These are phyloP conservation scores for Thecaphora thlaspeos DNA, from an alignment of 1,284 basidiomycete genomes.

Conservation along the genomic window DNA sequence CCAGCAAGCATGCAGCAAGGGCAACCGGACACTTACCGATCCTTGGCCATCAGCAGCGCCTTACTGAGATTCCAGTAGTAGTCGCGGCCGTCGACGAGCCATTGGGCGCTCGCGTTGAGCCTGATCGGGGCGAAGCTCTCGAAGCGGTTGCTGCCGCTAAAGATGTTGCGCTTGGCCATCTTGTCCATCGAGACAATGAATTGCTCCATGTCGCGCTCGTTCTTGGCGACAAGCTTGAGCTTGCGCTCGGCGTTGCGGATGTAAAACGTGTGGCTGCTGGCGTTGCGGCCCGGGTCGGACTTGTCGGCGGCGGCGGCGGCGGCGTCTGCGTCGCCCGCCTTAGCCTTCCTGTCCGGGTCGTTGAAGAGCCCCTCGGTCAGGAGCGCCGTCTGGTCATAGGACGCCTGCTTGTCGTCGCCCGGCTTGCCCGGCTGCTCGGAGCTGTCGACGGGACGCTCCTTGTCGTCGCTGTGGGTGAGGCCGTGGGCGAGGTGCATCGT, in stretches of 20 bases:
- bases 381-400: slow-evolving; percentile 45
- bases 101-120: slow-evolving; percentile 89
- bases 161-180: slow-evolving; percentile 74
- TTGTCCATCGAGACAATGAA: slow-evolving; percentile 91
- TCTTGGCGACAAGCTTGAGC: slow-evolving; percentile 82
- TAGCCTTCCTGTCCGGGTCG: slow-evolving; percentile 21
- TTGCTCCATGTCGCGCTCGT: slow-evolving; percentile 93
- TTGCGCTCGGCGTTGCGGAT: slow-evolving; percentile 86
- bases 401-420: slow-evolving; percentile 14
- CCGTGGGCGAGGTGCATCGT: slow-evolving; percentile 47
- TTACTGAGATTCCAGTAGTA: slow-evolving; percentile 73
- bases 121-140: slow-evolving; percentile 92
- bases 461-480: slow-evolving; percentile 35
- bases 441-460: slow-evolving; percentile 17
- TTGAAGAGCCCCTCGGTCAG: slow-evolving; percentile 48
- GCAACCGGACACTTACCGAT: too few relatives aligned
- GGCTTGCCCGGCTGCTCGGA: slow-evolving; percentile 28
- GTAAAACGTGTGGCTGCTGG: slow-evolving; percentile 82
- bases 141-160: slow-evolving; percentile 69
- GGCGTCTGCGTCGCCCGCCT: slow-evolving; percentile 6
- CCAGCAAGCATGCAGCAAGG: too few relatives aligned
- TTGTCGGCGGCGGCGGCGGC: slow-evolving; percentile 6
- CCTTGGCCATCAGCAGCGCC: slow-evolving; percentile 84
- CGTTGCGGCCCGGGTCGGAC: slow-evolving; percentile 43
- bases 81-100: slow-evolving; percentile 89